These are phyloP conservation scores for Domatiomyces catenatus DNA, from an alignment of 2,329 filamentous ascomycete genomes.

Conservation along the genomic window DNA sequence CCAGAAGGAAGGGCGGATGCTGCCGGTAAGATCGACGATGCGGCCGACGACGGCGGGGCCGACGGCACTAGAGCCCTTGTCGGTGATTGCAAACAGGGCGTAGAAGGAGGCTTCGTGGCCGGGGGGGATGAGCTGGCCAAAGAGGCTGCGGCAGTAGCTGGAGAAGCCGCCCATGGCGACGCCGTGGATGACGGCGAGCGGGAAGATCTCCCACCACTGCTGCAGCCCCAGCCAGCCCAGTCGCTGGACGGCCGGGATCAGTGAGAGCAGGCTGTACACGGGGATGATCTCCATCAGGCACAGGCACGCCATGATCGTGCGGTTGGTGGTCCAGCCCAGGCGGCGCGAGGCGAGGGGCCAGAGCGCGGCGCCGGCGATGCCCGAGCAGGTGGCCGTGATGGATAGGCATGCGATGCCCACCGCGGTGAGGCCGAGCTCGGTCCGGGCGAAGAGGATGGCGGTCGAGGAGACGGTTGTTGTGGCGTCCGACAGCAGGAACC, in stretches of 20 bases:
- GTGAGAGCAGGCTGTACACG: constrained; percentile 70
- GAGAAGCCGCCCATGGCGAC: constrained; percentile 73
- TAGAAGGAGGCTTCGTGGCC: constrained; percentile 88
- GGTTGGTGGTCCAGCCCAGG: constrained; percentile 54
- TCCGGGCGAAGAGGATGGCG: constrained; percentile 84
- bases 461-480: constrained; percentile 84
- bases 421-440: constrained; percentile 66
- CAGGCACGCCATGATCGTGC: constrained; percentile 80
- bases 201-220: constrained; percentile 86
- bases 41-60: constrained; percentile 77
- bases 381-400: constrained; percentile 67
- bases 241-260: constrained; percentile 56
- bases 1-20: constrained; percentile 71
- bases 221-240: constrained; percentile 68
- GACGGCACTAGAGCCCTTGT: constrained; percentile 82
- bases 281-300: constrained; percentile 80
- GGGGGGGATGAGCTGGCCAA: constrained; percentile 74
- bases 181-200: constrained; percentile 69
- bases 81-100: constrained; percentile 83
- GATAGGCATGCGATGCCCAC: constrained; percentile 73
- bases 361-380: constrained; percentile 67
- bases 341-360: constrained; percentile 63
- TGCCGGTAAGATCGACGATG: constrained; percentile 64
- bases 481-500: constrained; percentile 82
- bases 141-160: constrained; percentile 74